A percentile compares a stretch with the other conserved stretches of the same genome.
Evolutionary conservation across 192 early-diverging fungal species (phyloP).

Genomic region (Backusella tarrabulga): DNA sequence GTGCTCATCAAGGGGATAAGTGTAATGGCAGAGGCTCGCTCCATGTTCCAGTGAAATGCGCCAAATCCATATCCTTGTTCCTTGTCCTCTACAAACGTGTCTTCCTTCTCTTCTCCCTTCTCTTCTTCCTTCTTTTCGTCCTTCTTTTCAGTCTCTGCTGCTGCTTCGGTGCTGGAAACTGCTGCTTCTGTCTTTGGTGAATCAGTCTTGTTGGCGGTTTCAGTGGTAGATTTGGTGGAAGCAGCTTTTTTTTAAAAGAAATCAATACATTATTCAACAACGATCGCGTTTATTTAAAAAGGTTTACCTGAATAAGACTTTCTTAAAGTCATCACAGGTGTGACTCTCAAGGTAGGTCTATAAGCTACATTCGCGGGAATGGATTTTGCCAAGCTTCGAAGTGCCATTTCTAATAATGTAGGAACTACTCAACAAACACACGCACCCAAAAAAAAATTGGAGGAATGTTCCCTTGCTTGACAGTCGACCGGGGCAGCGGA

Average conservation of each 20-base stretch:
- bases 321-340: neutral
- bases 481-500: neutral
- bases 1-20: constrained; percentile 74
- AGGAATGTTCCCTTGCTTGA: neutral
- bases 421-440: neutral
- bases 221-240: neutral
- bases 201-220: neutral
- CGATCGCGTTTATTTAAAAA: neutral
- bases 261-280: neutral
- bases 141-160: constrained; percentile 56
- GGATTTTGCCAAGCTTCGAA: neutral
- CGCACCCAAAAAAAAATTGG: neutral
- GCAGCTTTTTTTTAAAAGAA: neutral
- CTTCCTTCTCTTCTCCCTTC: constrained; percentile 27
- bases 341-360: neutral
- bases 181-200: neutral
- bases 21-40: constrained; percentile 75
- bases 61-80: constrained; percentile 46
- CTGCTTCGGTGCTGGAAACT: constrained; percentile 36
- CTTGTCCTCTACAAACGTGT: neutral
- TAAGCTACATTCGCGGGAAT: neutral
- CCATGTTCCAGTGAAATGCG: constrained; percentile 94
- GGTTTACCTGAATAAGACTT: neutral
- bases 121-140: constrained; percentile 27
- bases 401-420: neutral